Evolutionary conservation across 106 monocot species (phyloP), one percentile per base, ranked within the genome.

Genomic region (Platanthera guangdongensis): DNA sequence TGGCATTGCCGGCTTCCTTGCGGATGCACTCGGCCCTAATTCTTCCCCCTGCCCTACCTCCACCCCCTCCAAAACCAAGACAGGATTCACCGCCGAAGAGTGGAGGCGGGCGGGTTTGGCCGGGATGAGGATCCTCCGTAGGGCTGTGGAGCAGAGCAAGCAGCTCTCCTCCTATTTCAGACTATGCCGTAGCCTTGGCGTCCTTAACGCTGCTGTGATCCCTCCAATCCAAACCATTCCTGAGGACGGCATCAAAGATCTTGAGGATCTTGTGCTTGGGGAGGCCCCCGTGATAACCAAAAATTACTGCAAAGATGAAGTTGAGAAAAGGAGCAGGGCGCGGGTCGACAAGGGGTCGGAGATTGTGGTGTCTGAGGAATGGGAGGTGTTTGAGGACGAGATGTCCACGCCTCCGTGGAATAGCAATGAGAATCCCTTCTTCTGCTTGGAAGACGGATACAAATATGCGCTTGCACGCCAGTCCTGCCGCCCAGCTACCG

Each of bases 331-430:
- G 9, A 16, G 74, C 3, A 55, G 54, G 52, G 68, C 14, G 2
- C n/a, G n/a, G n/a, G n/a, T n/a, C n/a, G 10, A 68, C 18, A 28
- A 12, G 71, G 25, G 21, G 81, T 12, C 63, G 52, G 73, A 32
- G 57, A 81, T 81, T 13, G 85, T 92, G 64, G 80, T 88, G 75
- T 81, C 92, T 4, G 50, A 79, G 51, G 70, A 87, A n/a, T 92
- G 92, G 92, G 92, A 89, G 74, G 81, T 83, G 16, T 92, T 92
- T 70, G 89, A 89, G 21, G 86, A 88, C 3, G 84, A 80, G 74
- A 46, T 59, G 74, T 74, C 7, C 25, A 64, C 74, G 16, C 52
- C 30, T 68, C 54, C 51, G 7, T 39, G 15, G 8, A 46, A n/a
- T 52, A 15, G n/a, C 54, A 50, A 8, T 32, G 71, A 69, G 71